Conservation (phyloP, 306 rosid species). For the Oemleria cerasiformis region DNA sequence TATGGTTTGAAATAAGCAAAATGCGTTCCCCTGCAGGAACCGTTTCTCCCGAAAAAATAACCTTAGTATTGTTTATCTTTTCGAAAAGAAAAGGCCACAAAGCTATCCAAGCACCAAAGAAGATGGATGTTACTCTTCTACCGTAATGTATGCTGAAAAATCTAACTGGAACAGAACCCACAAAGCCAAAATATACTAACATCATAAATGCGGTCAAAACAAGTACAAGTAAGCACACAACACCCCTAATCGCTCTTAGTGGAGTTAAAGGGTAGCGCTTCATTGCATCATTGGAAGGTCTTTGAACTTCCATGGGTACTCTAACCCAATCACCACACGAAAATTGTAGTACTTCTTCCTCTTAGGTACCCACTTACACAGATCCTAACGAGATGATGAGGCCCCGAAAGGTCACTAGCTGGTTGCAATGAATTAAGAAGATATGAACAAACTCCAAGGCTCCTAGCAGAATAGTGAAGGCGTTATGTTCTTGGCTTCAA, state of each 20-base stretch:
- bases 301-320: conserved; percentile 47
- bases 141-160: conserved; percentile 59
- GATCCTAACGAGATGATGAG: conserved; percentile 6
- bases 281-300: conserved; percentile 24
- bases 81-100: conserved; percentile 87
- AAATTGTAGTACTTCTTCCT: conserved; percentile 21
- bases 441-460: conserved; percentile 8
- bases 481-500: conserved; percentile 13
- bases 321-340: conserved; percentile 19
- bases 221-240: conserved; percentile 56
- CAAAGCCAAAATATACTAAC: conserved; percentile 58
- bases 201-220: conserved; percentile 67
- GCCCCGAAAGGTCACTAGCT: conserved; percentile 3
- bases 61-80: conserved; percentile 70
- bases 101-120: conserved; percentile 79
- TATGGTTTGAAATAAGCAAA: conserved; percentile 70
- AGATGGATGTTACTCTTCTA: conserved; percentile 59
- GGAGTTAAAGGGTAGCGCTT: conserved; percentile 36
- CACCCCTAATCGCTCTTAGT: conserved; percentile 52
- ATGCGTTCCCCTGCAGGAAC: conserved; percentile 51
- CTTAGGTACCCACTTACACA: conserved; percentile 23
- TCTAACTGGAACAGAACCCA: conserved; percentile 48
- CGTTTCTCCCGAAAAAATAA: conserved; percentile 62
- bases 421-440: neutral
- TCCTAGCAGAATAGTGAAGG: neutral